A percentile compares a stretch with the other conserved stretches of the same genome.
These are phyloP conservation scores for Blastomyces gilchristii DNA, from an alignment of 2,329 filamentous ascomycete species.

Conservation along the genomic window DNA sequence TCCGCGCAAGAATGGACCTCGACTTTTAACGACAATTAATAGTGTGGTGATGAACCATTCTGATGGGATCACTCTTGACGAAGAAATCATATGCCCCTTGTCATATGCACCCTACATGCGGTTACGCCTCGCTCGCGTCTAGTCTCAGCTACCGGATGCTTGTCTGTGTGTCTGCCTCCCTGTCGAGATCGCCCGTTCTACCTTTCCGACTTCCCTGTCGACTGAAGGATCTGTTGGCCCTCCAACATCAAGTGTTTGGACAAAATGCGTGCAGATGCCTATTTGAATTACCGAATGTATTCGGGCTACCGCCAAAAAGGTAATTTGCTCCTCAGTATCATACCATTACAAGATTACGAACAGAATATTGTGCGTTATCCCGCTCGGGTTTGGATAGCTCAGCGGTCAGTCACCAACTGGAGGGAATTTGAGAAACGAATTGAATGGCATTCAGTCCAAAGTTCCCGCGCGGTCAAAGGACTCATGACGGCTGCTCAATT, in stretches of 20 bases:
- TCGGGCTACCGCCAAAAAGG: background rate
- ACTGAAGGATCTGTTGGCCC: background rate
- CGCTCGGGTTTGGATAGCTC: background rate
- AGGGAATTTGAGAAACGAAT: background rate
- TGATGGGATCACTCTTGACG: background rate
- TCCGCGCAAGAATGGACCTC: background rate
- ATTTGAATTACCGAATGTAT: background rate
- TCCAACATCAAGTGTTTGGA: background rate
- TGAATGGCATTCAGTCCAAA: background rate
- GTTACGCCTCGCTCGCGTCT: background rate
- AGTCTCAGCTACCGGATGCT: conserved; percentile 3
- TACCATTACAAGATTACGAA: background rate
- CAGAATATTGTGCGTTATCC: background rate
- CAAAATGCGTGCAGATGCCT: background rate
- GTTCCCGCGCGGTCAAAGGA: too few species aligned
- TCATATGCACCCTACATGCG: background rate
- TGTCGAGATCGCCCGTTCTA: conserved; percentile 1
- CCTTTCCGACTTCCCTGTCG: background rate
- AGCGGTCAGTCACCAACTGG: background rate
- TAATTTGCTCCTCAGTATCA: background rate
- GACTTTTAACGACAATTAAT: background rate
- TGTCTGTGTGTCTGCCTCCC: background rate
- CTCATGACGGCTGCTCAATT: background rate
- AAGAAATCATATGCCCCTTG: background rate
- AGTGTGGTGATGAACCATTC: conserved; percentile 1